Percentiles rank a stretch among this genome's conserved stretches.
These are phyloP conservation scores for Eremothecium cymbalariae DNA, from an alignment of 1,139 yeast species.

Conservation along the genomic window DNA sequence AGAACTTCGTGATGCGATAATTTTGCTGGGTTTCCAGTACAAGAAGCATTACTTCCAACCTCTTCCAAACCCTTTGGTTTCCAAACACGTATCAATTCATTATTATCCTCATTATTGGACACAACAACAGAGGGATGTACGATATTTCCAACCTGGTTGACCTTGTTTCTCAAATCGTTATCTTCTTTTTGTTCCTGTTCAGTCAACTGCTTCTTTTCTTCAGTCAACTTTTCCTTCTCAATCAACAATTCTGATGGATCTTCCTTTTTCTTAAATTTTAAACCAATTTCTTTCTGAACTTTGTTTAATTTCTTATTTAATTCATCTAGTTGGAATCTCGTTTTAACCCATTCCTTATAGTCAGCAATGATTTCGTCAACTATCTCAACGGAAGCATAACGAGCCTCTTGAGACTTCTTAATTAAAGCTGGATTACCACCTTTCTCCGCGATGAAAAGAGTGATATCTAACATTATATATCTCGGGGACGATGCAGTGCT, in stretches of 20 bases:
- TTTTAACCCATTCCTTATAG: constrained; percentile 86
- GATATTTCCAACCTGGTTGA: constrained; percentile 83
- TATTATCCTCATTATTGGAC: constrained; percentile 83
- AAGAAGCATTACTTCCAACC: constrained; percentile 57
- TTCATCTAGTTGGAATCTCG: constrained; percentile 88
- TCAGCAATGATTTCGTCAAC: constrained; percentile 91
- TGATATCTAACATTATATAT: constrained; percentile 84
- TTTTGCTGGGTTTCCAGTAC: constrained; percentile 65
- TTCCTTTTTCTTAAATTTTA: constrained; percentile 87
- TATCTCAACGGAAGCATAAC: constrained; percentile 89
- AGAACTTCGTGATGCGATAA: constrained; percentile 94
- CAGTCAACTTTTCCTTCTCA: constrained; percentile 66
- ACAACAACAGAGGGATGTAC: constrained; percentile 88
- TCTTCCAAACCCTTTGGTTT: constrained; percentile 56
- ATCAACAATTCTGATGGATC: constrained; percentile 79
- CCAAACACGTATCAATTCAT: constrained; percentile 83
- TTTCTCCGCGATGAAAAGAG: constrained; percentile 85
- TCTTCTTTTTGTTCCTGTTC: constrained; percentile 76
- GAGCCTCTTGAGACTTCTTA: constrained; percentile 80
- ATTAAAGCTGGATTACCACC: constrained; percentile 93
- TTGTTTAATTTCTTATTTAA: constrained; percentile 79
- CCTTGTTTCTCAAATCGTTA: constrained; percentile 62
- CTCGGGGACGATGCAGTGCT: no score
- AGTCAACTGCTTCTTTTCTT: constrained; percentile 58
- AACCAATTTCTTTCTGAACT: constrained; percentile 86